phyloP scores from a whole-genome alignment of 1,139 yeast genomes.

The Meyerozyma smithsonii region DNA sequence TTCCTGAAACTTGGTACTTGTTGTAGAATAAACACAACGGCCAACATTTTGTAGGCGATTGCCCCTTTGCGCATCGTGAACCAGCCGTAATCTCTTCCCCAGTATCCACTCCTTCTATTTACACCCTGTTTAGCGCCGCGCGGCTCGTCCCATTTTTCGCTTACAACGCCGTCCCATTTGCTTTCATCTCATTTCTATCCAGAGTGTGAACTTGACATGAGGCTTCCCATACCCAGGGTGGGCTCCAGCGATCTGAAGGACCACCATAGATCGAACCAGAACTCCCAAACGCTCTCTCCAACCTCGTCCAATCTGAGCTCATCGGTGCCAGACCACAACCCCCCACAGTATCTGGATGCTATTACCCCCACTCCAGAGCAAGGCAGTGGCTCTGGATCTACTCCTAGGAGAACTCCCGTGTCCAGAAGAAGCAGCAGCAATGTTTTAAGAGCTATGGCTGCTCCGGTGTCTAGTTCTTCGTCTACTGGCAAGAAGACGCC shows the following conservation, averaged over 20 bases:
- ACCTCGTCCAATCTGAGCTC: not conserved
- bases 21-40: conserved; percentile 1
- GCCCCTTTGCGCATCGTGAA: not conserved
- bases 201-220: not conserved
- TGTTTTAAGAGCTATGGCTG: conserved; percentile 6
- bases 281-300: not conserved
- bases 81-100: conserved; percentile 3
- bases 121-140: conserved; percentile 1
- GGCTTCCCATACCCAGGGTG: not conserved
- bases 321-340: not conserved
- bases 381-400: not conserved
- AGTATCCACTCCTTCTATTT: not conserved
- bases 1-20: conserved; percentile 42
- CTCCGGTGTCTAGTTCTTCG: conserved; percentile 8
- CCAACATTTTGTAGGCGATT: too few species aligned
- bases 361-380: not conserved
- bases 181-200: too few species aligned
- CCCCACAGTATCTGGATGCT: not conserved
- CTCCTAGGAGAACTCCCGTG: conserved; percentile 4
- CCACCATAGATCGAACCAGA: not conserved
- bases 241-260: conserved; percentile 1
- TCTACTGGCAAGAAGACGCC: conserved; percentile 7
- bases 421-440: conserved; percentile 6
- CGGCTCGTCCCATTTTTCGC: not conserved
- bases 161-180: not conserved